Conservation (phyloP, 2,329 filamentous ascomycete species). For the Ceratocystis eucalypticola region DNA sequence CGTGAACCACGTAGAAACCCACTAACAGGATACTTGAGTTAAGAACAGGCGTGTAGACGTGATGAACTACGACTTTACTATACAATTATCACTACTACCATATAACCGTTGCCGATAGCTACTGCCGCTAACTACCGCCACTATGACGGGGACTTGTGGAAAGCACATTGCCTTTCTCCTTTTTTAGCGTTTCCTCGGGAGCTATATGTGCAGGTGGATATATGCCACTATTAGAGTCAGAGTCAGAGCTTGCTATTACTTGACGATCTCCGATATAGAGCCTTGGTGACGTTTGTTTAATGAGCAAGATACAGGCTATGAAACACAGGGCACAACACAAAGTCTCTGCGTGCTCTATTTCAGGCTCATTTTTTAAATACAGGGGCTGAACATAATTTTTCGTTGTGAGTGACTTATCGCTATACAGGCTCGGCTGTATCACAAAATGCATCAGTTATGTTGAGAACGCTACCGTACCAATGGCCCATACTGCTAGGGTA, state of each 20-base stretch:
- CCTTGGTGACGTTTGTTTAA: background rate
- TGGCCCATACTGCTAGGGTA: background rate
- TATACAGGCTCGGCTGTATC: background rate
- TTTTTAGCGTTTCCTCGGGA: background rate
- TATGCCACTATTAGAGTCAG: constrained; percentile 8
- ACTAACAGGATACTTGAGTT: too few relatives aligned
- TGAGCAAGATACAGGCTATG: background rate
- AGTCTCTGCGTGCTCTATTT: background rate
- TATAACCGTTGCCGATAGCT: too few relatives aligned
- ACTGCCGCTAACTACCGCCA: background rate
- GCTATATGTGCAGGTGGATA: constrained; percentile 4
- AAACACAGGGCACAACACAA: background rate
- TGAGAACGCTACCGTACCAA: background rate
- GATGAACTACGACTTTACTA: too few relatives aligned
- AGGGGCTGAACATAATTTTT: background rate
- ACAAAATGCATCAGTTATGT: background rate
- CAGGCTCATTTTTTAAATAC: background rate
- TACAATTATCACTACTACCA: too few relatives aligned
- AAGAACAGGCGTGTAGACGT: too few relatives aligned
- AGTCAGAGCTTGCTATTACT: background rate
- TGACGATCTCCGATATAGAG: constrained; percentile 1
- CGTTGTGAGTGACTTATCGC: background rate
- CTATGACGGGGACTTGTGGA: background rate
- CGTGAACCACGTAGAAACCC: too few relatives aligned
- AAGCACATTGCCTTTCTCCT: background rate